These are phyloP conservation scores for Mycena rosella DNA, from an alignment of 768 basidiomycete genomes.

Conservation along the genomic window DNA sequence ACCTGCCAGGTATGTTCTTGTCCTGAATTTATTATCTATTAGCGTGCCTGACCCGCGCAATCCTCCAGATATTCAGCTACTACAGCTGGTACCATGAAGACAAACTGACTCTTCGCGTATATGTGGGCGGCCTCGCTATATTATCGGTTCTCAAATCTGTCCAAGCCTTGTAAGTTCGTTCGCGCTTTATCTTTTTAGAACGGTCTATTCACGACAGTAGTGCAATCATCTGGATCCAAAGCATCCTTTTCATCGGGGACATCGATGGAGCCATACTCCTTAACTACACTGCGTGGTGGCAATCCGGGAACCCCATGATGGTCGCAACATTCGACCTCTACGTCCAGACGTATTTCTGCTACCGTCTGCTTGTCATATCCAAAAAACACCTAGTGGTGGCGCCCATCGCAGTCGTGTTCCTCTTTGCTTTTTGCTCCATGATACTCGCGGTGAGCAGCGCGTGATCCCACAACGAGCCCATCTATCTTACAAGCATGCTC, in stretches of 20 bases:
- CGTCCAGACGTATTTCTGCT: conserved; percentile 23
- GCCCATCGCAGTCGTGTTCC: conserved; percentile 12
- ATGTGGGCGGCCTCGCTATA: conserved; percentile 6
- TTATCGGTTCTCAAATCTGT: conserved; percentile 19
- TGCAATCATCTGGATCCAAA: conserved; percentile 19
- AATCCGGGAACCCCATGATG: conserved; percentile 29
- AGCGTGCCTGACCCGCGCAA: too few relatives aligned
- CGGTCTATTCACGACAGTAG: conserved; percentile 12
- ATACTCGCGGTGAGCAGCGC: conserved; percentile 13
- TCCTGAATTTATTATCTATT: neutral
- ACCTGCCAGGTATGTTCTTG: conserved; percentile 19
- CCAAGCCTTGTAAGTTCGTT: conserved; percentile 17
- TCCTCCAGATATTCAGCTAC: conserved; percentile 30
- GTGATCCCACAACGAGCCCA: neutral
- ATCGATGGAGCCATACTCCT: conserved; percentile 2
- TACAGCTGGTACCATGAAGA: conserved; percentile 27
- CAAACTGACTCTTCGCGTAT: neutral
- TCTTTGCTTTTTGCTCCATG: conserved; percentile 20
- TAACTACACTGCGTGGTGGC: conserved; percentile 28
- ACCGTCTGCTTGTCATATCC: conserved; percentile 22
- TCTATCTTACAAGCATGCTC: neutral
- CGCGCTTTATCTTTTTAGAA: neutral
- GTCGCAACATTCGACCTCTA: conserved; percentile 26
- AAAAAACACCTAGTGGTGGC: conserved; percentile 15
- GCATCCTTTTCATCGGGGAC: conserved; percentile 16